phyloP scores from a whole-genome alignment of 768 basidiomycete species.

The Boletus rubescentipes region DNA sequence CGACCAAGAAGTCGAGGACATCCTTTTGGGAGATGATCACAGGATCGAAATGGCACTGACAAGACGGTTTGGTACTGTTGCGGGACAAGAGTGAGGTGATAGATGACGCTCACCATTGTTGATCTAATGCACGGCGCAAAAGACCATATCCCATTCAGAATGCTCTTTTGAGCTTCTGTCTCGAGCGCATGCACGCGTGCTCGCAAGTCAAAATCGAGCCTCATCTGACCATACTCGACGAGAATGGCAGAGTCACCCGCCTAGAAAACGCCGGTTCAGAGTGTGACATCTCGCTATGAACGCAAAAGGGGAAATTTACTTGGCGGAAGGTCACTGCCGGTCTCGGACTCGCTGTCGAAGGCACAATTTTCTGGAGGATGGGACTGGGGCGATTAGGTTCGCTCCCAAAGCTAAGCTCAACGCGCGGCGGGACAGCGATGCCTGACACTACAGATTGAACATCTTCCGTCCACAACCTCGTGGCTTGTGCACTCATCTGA shows the following conservation, averaged over 20 bases:
- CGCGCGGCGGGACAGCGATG: neutral
- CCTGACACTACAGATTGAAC: conserved; percentile 14
- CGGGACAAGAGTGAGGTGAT: neutral
- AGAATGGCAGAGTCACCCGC: conserved; percentile 65
- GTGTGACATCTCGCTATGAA: neutral
- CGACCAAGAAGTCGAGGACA: conserved; percentile 43
- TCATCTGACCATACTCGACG: conserved; percentile 60
- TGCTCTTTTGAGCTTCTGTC: conserved; percentile 32
- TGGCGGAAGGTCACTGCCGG: conserved; percentile 52
- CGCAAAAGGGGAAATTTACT: conserved; percentile 29
- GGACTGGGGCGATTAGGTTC: neutral
- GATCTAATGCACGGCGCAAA: conserved; percentile 56
- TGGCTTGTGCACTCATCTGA: conserved; percentile 22
- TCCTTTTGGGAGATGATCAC: conserved; percentile 39
- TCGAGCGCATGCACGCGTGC: conserved; percentile 61
- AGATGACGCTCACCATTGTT: conserved; percentile 45
- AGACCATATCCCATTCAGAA: conserved; percentile 38
- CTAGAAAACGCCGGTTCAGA: conserved; percentile 28
- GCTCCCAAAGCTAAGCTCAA: neutral
- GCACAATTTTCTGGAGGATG: conserved; percentile 13
- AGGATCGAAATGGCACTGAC: conserved; percentile 53
- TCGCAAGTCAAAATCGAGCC: conserved; percentile 50
- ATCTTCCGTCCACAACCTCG: conserved; percentile 33
- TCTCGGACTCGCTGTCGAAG: conserved; percentile 10
- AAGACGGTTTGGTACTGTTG: neutral